These are phyloP conservation scores for Fragaria nilgerrensis DNA, from an alignment of 306 rosid species.

Conservation along the genomic window DNA sequence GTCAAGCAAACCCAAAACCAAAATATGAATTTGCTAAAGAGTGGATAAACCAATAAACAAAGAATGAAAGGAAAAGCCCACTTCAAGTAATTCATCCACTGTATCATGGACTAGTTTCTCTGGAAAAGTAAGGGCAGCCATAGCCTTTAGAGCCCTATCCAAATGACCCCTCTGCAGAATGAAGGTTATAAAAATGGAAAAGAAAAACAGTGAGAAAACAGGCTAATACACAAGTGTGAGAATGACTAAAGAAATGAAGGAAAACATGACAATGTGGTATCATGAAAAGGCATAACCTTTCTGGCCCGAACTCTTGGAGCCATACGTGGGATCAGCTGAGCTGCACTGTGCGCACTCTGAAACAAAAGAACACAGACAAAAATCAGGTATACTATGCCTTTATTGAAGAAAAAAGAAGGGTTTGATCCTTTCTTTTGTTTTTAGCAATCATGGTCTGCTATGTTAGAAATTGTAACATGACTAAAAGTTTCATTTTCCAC, in stretches of 20 bases:
- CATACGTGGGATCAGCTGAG: background rate
- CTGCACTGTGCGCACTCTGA: background rate
- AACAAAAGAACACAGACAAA: background rate
- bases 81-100: background rate
- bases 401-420: background rate
- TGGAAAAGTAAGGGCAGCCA: background rate
- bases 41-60: background rate
- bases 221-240: background rate
- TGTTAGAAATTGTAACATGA: background rate
- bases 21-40: background rate
- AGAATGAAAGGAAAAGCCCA: background rate
- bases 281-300: background rate
- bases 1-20: background rate
- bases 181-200: background rate
- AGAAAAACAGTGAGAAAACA: background rate
- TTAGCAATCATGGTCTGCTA: background rate
- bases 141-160: constrained; percentile 2
- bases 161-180: background rate
- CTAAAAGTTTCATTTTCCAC: background rate
- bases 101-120: background rate
- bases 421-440: background rate
- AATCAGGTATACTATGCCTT: background rate
- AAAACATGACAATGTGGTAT: background rate
- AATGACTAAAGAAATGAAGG: background rate
- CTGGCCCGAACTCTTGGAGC: background rate